These are phyloP conservation scores for Paraphoma chrysanthemicola DNA, from an alignment of 2,329 filamentous ascomycete species.

Conservation along the genomic window DNA sequence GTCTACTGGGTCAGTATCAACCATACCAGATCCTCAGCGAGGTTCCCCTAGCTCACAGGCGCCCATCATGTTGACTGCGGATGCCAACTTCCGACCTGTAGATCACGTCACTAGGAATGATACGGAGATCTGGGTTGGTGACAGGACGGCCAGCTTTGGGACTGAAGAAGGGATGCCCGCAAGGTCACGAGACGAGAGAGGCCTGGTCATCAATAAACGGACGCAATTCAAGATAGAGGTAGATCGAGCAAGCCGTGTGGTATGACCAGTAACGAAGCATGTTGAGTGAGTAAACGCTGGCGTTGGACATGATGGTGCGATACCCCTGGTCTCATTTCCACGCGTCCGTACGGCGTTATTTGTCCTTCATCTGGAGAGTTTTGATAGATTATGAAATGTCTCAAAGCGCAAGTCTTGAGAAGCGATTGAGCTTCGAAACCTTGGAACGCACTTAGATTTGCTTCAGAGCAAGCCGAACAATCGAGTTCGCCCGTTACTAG, in stretches of 20 bases:
- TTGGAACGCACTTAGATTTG: too few species aligned
- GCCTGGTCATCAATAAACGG: slow-evolving; percentile 38
- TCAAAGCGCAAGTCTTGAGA: too few species aligned
- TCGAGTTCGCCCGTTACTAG: too few species aligned
- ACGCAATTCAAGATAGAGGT: slow-evolving; percentile 40
- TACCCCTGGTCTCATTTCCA: not conserved
- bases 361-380: not conserved
- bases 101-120: slow-evolving; percentile 26
- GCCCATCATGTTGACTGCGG: slow-evolving; percentile 21
- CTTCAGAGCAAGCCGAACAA: too few species aligned
- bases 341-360: not conserved
- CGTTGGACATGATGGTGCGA: not conserved
- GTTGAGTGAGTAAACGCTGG: not conserved
- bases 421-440: too few species aligned
- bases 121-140: slow-evolving; percentile 29
- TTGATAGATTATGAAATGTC: too few species aligned
- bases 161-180: slow-evolving; percentile 20
- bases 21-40: slow-evolving; percentile 11
- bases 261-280: not conserved
- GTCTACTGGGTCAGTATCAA: slow-evolving; percentile 4
- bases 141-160: slow-evolving; percentile 18
- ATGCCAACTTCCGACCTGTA: slow-evolving; percentile 32
- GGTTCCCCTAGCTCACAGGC: slow-evolving; percentile 9
- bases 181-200: slow-evolving; percentile 18
- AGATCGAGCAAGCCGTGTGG: slow-evolving; percentile 24